Evolutionary conservation across 2,329 filamentous ascomycete species (phyloP).

Genomic region (Alternaria viburni): DNA sequence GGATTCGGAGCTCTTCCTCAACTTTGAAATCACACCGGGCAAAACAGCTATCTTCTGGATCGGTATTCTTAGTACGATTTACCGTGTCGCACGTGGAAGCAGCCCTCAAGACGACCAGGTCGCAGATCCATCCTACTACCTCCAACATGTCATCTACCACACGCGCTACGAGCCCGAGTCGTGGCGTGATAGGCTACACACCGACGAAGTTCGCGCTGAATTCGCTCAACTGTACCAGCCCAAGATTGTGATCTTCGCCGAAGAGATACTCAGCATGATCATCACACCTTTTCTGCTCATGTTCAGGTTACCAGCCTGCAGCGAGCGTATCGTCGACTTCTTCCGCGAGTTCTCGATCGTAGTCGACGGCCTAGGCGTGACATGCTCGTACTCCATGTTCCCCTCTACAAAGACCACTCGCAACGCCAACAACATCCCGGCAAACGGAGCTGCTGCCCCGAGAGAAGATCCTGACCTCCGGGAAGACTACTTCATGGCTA

Average conservation of each 20-base stretch:
- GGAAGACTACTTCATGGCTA: conserved; percentile 92
- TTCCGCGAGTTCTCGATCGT: conserved; percentile 98
- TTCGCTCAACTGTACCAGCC: conserved; percentile 91
- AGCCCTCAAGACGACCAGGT: conserved; percentile 86
- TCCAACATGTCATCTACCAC: conserved; percentile 88
- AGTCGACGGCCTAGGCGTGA: conserved; percentile 92
- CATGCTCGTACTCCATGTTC: conserved; percentile 97
- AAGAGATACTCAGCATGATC: conserved; percentile 91
- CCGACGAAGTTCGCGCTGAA: conserved; percentile 88
- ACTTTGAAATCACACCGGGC: conserved; percentile 88
- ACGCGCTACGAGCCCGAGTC: conserved; percentile 90
- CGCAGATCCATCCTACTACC: conserved; percentile 88
- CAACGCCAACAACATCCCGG: conserved; percentile 54
- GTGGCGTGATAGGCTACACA: conserved; percentile 90
- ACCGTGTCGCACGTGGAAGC: conserved; percentile 80
- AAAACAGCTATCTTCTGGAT: conserved; percentile 91
- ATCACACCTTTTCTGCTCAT: conserved; percentile 89
- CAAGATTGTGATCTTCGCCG: conserved; percentile 88
- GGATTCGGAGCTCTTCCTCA: conserved; percentile 88
- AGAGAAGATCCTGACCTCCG: conserved; percentile 67
- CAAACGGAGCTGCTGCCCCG: conserved; percentile 45
- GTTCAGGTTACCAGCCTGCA: conserved; percentile 83
- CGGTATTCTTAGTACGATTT: conserved; percentile 80
- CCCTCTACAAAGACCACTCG: conserved; percentile 84
- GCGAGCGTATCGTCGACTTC: conserved; percentile 94